These are phyloP conservation scores for Rhodosorus marinus DNA, from an alignment of 23 red algal genomes.

Conservation along the genomic window DNA sequence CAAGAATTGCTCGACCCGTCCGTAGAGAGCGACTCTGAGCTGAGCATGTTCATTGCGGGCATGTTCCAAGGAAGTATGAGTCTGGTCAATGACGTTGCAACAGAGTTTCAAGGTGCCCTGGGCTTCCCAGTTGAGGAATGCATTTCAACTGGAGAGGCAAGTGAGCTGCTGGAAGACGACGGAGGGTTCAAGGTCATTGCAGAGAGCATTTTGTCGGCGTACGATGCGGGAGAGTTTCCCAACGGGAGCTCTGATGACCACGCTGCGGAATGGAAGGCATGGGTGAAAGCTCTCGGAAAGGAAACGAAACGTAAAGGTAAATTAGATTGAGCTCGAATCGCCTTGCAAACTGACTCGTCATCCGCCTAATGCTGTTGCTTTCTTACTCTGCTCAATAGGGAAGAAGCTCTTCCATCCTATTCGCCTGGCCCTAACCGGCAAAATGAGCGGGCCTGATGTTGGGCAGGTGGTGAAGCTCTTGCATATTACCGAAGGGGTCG, in stretches of 20 bases:
- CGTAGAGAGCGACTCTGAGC: background rate
- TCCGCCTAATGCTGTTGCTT: too few relatives aligned
- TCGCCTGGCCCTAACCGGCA: constrained; percentile 74
- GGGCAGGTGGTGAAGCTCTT: constrained; percentile 58
- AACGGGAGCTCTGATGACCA: constrained; percentile 22
- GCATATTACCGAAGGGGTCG: constrained; percentile 24
- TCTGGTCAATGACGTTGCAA: constrained; percentile 46
- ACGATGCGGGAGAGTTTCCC: constrained; percentile 23
- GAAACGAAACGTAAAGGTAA: constrained; percentile 57
- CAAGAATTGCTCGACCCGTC: too few relatives aligned
- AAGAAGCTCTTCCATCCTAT: constrained; percentile 87
- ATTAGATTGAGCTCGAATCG: too few relatives aligned
- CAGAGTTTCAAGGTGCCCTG: constrained; percentile 24
- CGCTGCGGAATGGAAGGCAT: constrained; percentile 56
- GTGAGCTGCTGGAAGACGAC: constrained; percentile 46
- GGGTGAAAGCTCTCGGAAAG: constrained; percentile 71
- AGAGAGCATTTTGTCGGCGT: constrained; percentile 10
- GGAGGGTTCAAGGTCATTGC: constrained; percentile 66
- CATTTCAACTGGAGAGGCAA: constrained; percentile 39
- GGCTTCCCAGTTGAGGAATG: constrained; percentile 60
- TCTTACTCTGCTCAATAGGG: too few relatives aligned
- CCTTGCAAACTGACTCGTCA: too few relatives aligned
- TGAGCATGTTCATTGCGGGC: background rate
- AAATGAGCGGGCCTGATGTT: constrained; percentile 95
- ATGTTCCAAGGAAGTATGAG: constrained; percentile 54